Evolutionary conservation across 805 yeast genomes (phyloP), one percentile per base, ranked within the genome.

Genomic region (Pichia eremophila): DNA sequence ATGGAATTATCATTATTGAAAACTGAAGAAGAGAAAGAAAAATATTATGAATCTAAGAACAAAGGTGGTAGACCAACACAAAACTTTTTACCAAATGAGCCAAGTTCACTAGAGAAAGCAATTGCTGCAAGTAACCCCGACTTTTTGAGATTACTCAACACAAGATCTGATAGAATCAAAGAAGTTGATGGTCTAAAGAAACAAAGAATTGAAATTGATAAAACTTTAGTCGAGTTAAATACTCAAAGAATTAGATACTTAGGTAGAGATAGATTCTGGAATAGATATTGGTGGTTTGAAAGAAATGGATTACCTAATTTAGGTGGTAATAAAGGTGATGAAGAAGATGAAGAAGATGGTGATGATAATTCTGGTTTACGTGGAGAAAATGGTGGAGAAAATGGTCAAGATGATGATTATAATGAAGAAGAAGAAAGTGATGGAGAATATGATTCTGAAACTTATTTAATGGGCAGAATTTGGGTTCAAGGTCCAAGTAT

Each of bases 281-380:
- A 93, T 67, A 72, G 90, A 54, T 93, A 91, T 62, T 93, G 95
- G 95, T 93, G 96, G 96, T 80, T 89, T 60, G 98, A 91, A 58
- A 73, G 74, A 52, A 83, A 84, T 58, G 99, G 98, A 0, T 70
- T 88, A 43, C 87, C 89, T 5, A 70, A 65, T 39, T 56, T 66
- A 18, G 59, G 57, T 7, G 44, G 55, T 17, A 49, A 53, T 29
- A 48, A 46, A 25, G 50, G 48, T 29, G 59, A 56, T 25, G 65
- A 59, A 18, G 60, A 55, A 11, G 66, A 57, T 6, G 59, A 55
- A 14, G 67, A 57, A 2, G 63, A 63, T 0, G 68, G 59, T 19
- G 74, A 61, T 0, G 77, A 63, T 4, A 39, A 45, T 5, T 28
- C 47, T 43, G 25, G 50, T 48, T 22, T 22, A 22, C 25, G 25